phyloP scores from a whole-genome alignment of 1,139 yeast genomes.

The Lizanozyma gosingica region DNA sequence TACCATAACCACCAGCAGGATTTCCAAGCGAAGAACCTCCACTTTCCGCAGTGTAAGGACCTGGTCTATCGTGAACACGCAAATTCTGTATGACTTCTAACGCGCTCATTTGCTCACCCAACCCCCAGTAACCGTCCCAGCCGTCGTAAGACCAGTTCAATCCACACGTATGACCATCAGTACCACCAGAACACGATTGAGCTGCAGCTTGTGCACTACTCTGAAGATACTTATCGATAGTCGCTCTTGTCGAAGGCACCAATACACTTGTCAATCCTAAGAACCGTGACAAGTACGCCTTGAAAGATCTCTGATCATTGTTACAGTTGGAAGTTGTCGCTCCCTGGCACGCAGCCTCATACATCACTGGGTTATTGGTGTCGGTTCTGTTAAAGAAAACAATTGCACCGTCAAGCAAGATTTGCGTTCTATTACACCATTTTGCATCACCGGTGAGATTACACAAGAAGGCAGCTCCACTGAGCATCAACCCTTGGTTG shows the following conservation, averaged over 20 bases:
- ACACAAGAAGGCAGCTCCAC: slow-evolving; percentile 79
- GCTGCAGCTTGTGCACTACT: slow-evolving; percentile 77
- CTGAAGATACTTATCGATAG: slow-evolving; percentile 43
- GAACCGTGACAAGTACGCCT: slow-evolving; percentile 72
- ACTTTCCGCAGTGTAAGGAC: slow-evolving; percentile 46
- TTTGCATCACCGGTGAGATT: slow-evolving; percentile 57
- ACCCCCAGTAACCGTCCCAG: slow-evolving; percentile 83
- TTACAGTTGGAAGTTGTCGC: slow-evolving; percentile 46
- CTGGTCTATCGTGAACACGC: slow-evolving; percentile 41
- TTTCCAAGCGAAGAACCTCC: slow-evolving; percentile 59
- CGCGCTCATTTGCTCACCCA: slow-evolving; percentile 91
- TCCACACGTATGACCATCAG: slow-evolving; percentile 88
- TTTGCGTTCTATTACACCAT: slow-evolving; percentile 59
- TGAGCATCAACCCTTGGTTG: slow-evolving; percentile 70
- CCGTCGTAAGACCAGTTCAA: slow-evolving; percentile 58
- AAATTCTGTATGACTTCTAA: slow-evolving; percentile 67
- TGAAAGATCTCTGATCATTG: slow-evolving; percentile 85
- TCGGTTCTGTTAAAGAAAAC: slow-evolving; percentile 45
- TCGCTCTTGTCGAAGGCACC: slow-evolving; percentile 52
- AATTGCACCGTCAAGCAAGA: slow-evolving; percentile 43
- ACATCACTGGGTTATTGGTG: slow-evolving; percentile 43
- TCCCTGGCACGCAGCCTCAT: slow-evolving; percentile 76
- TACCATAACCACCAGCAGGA: slow-evolving; percentile 50
- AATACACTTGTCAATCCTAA: slow-evolving; percentile 66
- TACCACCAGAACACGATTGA: slow-evolving; percentile 74